These are phyloP conservation scores for Cryptococcus sp. DNA, from an alignment of 1,284 basidiomycete species.

Conservation along the genomic window DNA sequence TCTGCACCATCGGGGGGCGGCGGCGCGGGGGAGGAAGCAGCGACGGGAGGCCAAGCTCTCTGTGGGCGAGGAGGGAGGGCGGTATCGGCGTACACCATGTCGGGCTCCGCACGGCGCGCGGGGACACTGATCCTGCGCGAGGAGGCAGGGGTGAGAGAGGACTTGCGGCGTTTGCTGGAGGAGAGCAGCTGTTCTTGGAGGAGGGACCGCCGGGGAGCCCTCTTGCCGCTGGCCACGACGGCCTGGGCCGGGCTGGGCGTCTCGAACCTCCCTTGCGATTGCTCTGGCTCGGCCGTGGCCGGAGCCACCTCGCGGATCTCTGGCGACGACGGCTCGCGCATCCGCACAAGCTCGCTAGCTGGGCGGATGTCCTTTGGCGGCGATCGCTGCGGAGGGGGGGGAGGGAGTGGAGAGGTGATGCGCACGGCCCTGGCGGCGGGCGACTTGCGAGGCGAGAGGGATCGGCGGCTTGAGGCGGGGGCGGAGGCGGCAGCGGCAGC, in stretches of 20 bases:
- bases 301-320: background rate
- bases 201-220: conserved; percentile 2
- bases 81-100: conserved; percentile 10
- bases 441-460: too few relatives aligned
- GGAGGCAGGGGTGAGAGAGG: background rate
- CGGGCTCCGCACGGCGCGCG: conserved; percentile 2
- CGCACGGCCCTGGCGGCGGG: too few relatives aligned
- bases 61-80: conserved; percentile 10
- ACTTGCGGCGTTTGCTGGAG: conserved; percentile 11
- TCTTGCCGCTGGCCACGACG: background rate
- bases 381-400: background rate
- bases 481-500: background rate
- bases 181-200: conserved; percentile 15
- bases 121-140: background rate
- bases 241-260: background rate
- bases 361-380: background rate
- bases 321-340: conserved; percentile 1
- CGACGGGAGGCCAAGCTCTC: background rate
- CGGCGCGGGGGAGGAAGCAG: too few relatives aligned
- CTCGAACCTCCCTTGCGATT: background rate
- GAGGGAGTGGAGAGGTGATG: background rate
- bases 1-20: too few relatives aligned
- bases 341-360: background rate
- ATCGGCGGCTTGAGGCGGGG: background rate
- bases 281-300: background rate